phyloP scores from a whole-genome alignment of 2,329 filamentous ascomycete genomes.

The Calonectria crousiana region DNA sequence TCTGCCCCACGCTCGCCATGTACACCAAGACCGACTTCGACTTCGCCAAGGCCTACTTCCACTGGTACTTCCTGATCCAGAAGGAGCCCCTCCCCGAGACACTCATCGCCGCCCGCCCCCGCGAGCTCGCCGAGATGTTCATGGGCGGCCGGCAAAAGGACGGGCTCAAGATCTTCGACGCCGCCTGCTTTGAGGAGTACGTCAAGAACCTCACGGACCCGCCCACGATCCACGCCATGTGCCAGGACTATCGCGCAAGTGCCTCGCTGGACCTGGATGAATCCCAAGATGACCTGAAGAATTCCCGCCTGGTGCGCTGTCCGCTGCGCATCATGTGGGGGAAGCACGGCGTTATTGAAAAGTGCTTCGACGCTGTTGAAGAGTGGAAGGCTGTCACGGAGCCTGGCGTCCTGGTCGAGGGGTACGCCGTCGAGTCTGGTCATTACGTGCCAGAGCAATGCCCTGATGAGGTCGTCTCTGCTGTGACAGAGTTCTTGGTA shows the following conservation, averaged over 20 bases:
- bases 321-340: constrained; percentile 66
- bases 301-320: constrained; percentile 57
- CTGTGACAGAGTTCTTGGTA: constrained; percentile 54
- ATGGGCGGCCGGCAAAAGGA: constrained; percentile 54
- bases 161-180: constrained; percentile 50
- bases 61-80: constrained; percentile 72
- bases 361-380: constrained; percentile 59
- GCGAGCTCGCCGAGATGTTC: constrained; percentile 56
- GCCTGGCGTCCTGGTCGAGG: constrained; percentile 51
- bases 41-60: constrained; percentile 65
- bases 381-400: constrained; percentile 64
- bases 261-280: constrained; percentile 65
- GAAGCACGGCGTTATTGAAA: constrained; percentile 60
- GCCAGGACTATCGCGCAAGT: constrained; percentile 68
- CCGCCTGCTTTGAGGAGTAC: constrained; percentile 55
- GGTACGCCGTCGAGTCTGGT: constrained; percentile 58
- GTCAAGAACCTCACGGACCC: constrained; percentile 55
- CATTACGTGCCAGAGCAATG: constrained; percentile 66
- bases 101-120: constrained; percentile 54
- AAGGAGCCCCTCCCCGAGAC: constrained; percentile 62
- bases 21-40: constrained; percentile 57
- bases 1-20: constrained; percentile 68
- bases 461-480: constrained; percentile 58
- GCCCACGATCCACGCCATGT: constrained; percentile 60
- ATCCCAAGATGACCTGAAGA: constrained; percentile 57